Percentiles rank a stretch among this genome's conserved stretches.
Evolutionary conservation across 2,329 filamentous ascomycete genomes (phyloP).

Genomic region (Xylaria digitata): DNA sequence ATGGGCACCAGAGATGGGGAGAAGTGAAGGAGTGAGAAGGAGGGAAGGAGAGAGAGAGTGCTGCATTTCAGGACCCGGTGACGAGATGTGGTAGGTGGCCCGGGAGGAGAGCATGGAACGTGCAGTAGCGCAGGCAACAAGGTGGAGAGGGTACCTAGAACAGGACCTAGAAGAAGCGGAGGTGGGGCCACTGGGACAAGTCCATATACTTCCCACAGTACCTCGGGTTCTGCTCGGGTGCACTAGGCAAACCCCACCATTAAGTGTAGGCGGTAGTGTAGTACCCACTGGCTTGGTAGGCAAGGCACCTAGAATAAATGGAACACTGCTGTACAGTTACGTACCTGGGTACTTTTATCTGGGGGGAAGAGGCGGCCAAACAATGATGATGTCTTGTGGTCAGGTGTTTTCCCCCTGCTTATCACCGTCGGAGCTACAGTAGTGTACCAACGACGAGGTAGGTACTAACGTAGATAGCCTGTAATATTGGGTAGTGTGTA

Average conservation of each 20-base stretch:
- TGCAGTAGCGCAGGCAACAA: slow-evolving; percentile 36
- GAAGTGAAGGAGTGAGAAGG: slow-evolving; percentile 14
- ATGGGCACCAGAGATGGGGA: slow-evolving; percentile 9
- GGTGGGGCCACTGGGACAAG: slow-evolving; percentile 23
- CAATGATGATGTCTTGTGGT: slow-evolving; percentile 22
- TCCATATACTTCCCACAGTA: slow-evolving; percentile 8
- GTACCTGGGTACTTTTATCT: slow-evolving; percentile 9
- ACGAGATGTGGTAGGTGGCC: slow-evolving; percentile 25
- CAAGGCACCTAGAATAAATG: neutral
- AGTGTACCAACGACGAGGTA: neutral
- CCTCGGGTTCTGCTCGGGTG: neutral
- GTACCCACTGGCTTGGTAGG: slow-evolving; percentile 7
- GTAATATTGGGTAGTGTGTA: neutral
- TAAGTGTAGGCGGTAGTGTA: neutral
- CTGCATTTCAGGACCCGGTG: slow-evolving; percentile 23
- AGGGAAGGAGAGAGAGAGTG: slow-evolving; percentile 18
- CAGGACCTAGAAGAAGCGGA: slow-evolving; percentile 25
- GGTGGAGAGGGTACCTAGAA: slow-evolving; percentile 18
- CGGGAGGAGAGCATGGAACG: slow-evolving; percentile 25
- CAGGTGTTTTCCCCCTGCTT: slow-evolving; percentile 22
- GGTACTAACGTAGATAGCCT: neutral
- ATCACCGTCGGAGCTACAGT: slow-evolving; percentile 8
- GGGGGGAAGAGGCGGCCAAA: slow-evolving; percentile 1
- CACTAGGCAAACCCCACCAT: neutral
- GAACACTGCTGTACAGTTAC: slow-evolving; percentile 12